Evolutionary conservation across 2,329 filamentous ascomycete species (phyloP).

Genomic region (Ophiocordyceps camponoti-leonardi): DNA sequence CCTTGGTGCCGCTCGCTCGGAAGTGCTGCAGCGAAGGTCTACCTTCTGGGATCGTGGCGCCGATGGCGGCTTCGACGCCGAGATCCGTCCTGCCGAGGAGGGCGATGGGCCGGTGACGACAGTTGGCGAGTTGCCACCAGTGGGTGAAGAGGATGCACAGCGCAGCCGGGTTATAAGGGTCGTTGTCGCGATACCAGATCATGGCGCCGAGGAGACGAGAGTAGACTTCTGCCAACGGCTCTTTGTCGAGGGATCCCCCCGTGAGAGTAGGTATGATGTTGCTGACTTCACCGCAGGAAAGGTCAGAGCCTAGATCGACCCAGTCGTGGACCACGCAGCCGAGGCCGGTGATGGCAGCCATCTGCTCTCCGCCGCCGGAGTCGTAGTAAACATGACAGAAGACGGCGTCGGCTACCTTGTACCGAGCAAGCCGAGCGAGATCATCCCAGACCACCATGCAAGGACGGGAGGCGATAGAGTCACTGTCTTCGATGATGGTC

Average conservation of each 20-base stretch:
- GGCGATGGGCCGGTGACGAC: slow-evolving; percentile 1
- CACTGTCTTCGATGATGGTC: slow-evolving; percentile 1
- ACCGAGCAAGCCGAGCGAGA: slow-evolving; percentile 1
- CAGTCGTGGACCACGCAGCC: slow-evolving; percentile 2
- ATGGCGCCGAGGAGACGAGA: slow-evolving; percentile 1
- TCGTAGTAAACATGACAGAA: slow-evolving; percentile 4
- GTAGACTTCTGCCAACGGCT: slow-evolving; percentile 1
- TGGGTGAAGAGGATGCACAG: slow-evolving; percentile 2
- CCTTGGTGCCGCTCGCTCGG: background rate
- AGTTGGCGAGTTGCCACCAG: slow-evolving; percentile 4
- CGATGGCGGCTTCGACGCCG: background rate
- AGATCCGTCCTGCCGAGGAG: slow-evolving; percentile 1
- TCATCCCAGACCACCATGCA: slow-evolving; percentile 4
- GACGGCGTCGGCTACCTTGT: slow-evolving; percentile 3
- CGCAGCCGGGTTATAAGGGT: slow-evolving; percentile 3
- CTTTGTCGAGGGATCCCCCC: background rate
- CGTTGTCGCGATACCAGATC: slow-evolving; percentile 1
- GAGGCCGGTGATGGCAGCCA: slow-evolving; percentile 1
- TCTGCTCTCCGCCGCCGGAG: background rate
- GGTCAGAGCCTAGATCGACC: slow-evolving; percentile 3
- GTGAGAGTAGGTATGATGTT: slow-evolving; percentile 4
- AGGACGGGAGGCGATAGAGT: background rate
- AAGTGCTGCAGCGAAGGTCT: background rate
- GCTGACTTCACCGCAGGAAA: slow-evolving; percentile 3
- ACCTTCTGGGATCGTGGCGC: slow-evolving; percentile 1